A percentile compares a stretch with the other conserved stretches of the same genome.
These are phyloP conservation scores for Pueraria montana DNA, from an alignment of 306 rosid species.

Conservation along the genomic window DNA sequence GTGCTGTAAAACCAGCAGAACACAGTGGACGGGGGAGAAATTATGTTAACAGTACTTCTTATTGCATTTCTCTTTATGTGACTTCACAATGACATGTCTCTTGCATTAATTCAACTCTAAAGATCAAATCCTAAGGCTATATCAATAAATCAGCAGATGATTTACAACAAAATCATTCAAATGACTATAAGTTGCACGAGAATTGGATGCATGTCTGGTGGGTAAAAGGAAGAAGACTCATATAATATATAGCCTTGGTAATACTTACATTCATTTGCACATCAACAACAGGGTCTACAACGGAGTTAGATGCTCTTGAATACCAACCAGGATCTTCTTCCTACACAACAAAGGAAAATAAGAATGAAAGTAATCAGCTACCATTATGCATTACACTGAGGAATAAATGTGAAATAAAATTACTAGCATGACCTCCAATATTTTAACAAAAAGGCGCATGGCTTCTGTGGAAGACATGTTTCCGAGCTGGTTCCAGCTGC, in stretches of 20 bases:
- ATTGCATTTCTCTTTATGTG: slow-evolving; percentile 28
- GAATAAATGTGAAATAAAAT: slow-evolving; percentile 26
- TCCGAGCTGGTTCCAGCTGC: slow-evolving; percentile 96
- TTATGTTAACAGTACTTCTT: slow-evolving; percentile 13
- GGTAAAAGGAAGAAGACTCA: slow-evolving; percentile 23
- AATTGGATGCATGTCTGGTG: slow-evolving; percentile 23
- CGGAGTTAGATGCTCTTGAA: slow-evolving; percentile 84
- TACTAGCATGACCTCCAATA: slow-evolving; percentile 74
- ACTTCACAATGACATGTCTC: slow-evolving; percentile 23
- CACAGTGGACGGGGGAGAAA: slow-evolving; percentile 16
- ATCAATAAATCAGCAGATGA: slow-evolving; percentile 18
- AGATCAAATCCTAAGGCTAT: slow-evolving; percentile 32
- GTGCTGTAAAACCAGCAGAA: slow-evolving; percentile 57
- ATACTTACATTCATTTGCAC: slow-evolving; percentile 82
- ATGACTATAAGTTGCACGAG: background rate
- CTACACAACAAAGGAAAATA: slow-evolving; percentile 51
- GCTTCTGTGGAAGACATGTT: slow-evolving; percentile 86
- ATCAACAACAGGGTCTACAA: slow-evolving; percentile 80
- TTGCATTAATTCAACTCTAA: slow-evolving; percentile 19
- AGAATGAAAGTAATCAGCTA: slow-evolving; percentile 41
- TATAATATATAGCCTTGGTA: slow-evolving; percentile 5
- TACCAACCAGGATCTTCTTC: slow-evolving; percentile 98
- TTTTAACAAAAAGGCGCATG: slow-evolving; percentile 97
- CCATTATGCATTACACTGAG: background rate
- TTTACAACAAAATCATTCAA: background rate